phyloP scores from a whole-genome alignment of 352 stramenopile species.

The Proteromonas lacertae region DNA sequence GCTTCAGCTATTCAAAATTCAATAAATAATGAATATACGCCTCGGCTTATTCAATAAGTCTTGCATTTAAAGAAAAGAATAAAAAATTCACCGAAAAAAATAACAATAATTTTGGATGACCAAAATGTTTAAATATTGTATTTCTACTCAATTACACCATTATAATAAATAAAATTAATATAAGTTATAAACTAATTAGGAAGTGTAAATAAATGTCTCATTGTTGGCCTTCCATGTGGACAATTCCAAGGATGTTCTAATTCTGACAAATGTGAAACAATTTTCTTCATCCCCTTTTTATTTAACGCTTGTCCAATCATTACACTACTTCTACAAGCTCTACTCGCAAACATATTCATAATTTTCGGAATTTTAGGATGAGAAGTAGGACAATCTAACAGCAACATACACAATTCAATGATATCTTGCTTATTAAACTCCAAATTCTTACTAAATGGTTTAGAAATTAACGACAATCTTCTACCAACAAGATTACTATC shows the following conservation, averaged over 20 bases:
- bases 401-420: slow-evolving; percentile 33
- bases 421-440: slow-evolving; percentile 47
- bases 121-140: not conserved
- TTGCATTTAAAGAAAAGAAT: not conserved
- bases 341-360: slow-evolving; percentile 71
- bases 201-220: slow-evolving; percentile 23
- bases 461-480: slow-evolving; percentile 20
- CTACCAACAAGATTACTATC: slow-evolving; percentile 8
- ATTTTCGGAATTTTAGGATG: slow-evolving; percentile 37
- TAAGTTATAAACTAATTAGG: not conserved
- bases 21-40: not conserved
- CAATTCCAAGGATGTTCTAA: slow-evolving; percentile 81
- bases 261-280: slow-evolving; percentile 44
- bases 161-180: not conserved
- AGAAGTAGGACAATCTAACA: slow-evolving; percentile 12
- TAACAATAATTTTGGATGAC: not conserved
- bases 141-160: not conserved
- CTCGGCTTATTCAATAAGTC: not conserved
- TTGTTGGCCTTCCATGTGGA: slow-evolving; percentile 36
- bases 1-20: slow-evolving; percentile 3
- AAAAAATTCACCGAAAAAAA: not conserved
- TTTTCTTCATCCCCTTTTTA: slow-evolving; percentile 43
- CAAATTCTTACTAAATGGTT: slow-evolving; percentile 44
- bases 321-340: slow-evolving; percentile 60
- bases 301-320: slow-evolving; percentile 79